phyloP scores from a whole-genome alignment of 768 basidiomycete species.

The Russula compacta region DNA sequence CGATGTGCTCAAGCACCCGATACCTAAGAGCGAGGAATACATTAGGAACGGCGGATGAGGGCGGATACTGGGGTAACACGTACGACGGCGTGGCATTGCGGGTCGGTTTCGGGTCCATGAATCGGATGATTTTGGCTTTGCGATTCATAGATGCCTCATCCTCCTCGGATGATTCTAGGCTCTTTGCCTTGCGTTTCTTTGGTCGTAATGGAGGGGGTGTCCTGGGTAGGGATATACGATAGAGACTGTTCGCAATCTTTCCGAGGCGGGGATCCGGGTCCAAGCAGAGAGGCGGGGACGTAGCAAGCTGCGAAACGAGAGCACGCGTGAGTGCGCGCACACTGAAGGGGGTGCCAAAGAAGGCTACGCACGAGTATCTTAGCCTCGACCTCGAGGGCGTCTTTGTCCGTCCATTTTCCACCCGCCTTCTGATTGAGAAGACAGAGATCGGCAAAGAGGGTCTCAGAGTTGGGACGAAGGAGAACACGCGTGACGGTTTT shows the following conservation, averaged over 20 bases:
- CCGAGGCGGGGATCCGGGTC: conserved; percentile 71
- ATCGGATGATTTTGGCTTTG: conserved; percentile 65
- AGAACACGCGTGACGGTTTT: conserved; percentile 43
- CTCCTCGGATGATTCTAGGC: conserved; percentile 55
- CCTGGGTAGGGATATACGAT: conserved; percentile 65
- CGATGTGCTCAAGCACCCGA: conserved; percentile 16
- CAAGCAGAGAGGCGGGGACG: conserved; percentile 66
- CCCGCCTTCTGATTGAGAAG: conserved; percentile 51
- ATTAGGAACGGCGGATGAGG: neutral
- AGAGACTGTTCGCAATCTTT: conserved; percentile 64
- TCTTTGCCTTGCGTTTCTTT: conserved; percentile 61
- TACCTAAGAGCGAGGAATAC: neutral
- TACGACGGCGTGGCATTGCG: conserved; percentile 43
- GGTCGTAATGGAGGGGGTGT: conserved; percentile 49
- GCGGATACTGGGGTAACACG: conserved; percentile 2
- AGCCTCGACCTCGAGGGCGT: conserved; percentile 67
- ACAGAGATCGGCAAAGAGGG: conserved; percentile 73
- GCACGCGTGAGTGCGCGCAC: neutral
- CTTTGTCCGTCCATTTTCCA: conserved; percentile 56
- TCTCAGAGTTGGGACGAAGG: conserved; percentile 69
- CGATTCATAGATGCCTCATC: conserved; percentile 69
- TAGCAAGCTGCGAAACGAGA: conserved; percentile 47
- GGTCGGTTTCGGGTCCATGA: conserved; percentile 58
- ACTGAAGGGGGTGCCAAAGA: neutral
- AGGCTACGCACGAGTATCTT: conserved; percentile 50